phyloP scores from a whole-genome alignment of 2,329 filamentous ascomycete species.

The Diaporthe citrichinensis region DNA sequence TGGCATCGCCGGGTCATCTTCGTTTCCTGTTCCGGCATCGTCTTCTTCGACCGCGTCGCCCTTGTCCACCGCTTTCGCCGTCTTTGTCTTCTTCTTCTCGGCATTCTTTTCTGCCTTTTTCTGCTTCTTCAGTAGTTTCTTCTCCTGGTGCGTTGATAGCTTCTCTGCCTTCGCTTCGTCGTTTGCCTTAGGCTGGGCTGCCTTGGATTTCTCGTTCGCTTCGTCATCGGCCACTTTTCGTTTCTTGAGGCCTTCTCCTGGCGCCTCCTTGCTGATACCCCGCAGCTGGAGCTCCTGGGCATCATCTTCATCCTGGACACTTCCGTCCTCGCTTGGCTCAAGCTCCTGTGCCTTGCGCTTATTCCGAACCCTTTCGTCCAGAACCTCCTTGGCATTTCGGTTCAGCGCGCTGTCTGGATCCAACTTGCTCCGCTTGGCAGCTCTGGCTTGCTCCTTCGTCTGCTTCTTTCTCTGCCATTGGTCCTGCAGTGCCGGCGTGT shows the following conservation, averaged over 20 bases:
- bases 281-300: slow-evolving; percentile 59
- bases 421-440: slow-evolving; percentile 88
- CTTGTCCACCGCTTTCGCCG: slow-evolving; percentile 36
- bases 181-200: slow-evolving; percentile 48
- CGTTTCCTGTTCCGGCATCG: slow-evolving; percentile 61
- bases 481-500: slow-evolving; percentile 67
- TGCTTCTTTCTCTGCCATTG: slow-evolving; percentile 98
- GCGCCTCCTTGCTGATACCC: slow-evolving; percentile 72
- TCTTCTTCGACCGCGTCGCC: slow-evolving; percentile 33
- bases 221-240: slow-evolving; percentile 54
- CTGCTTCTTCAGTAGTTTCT: slow-evolving; percentile 43
- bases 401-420: slow-evolving; percentile 89
- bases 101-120: slow-evolving; percentile 46
- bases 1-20: slow-evolving; percentile 33
- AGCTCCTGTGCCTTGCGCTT: slow-evolving; percentile 85
- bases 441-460: slow-evolving; percentile 87
- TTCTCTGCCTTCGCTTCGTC: slow-evolving; percentile 45
- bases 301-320: slow-evolving; percentile 61
- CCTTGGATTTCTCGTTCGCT: slow-evolving; percentile 69
- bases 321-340: slow-evolving; percentile 62
- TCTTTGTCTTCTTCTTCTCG: slow-evolving; percentile 45
- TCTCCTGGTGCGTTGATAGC: slow-evolving; percentile 40
- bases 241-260: slow-evolving; percentile 74
- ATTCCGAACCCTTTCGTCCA: slow-evolving; percentile 83
- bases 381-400: slow-evolving; percentile 88